Base-by-base conservation (phyloP, 768 basidiomycete genomes). In the Boletus pseudo-olivaceus region DNA sequence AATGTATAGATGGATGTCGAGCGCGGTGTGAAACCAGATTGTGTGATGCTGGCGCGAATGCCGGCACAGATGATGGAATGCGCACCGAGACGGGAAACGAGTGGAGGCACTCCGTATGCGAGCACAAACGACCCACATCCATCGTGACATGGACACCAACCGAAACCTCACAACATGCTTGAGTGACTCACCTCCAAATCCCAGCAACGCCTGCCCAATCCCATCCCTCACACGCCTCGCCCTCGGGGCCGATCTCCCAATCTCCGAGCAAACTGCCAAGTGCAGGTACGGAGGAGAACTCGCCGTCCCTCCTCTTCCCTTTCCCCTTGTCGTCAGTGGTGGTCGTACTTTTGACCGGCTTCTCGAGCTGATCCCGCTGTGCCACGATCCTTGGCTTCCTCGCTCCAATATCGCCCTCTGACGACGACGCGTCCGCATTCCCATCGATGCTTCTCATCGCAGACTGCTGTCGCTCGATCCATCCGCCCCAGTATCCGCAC, bases 171-270 rank as follows among this genome's bases (percentile, higher is more conserved):
- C n/a, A n/a, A n/a, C n/a, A n/a, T n/a, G n/a, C n/a, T n/a, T n/a
- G 23, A 14, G 10, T 3, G 4, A 68, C 78, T 60, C 59, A 81
- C 81, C 75, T 73, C 81, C 82, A 84, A 46, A 74, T 68, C 17
- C 82, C 82, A 40, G 72, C 64, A 3, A 76, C 79, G 8, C 80
- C 82, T 1, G 81, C 82, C 82, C 83, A 84, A 60, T 83, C 82
- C 80, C 80, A 82, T 5, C 81, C 81, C 6, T 70, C 67, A 44
- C 67, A 70, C 4, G 56, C 55, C 27, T 62, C 70, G 2, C 54
- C 61, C 12, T 59, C 63, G 9, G 43, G 40, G 0, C 66, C 65
- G 1, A 57, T 30, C 29, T 61, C 66, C 66, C 65, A 67, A 26
- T 68, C 63, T 0, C 53, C 56, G 20, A 62, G 46, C 15, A 5